These are phyloP conservation scores for Liriodendron chinense DNA, from an alignment of 164 flowering plant genomes.

Conservation along the genomic window DNA sequence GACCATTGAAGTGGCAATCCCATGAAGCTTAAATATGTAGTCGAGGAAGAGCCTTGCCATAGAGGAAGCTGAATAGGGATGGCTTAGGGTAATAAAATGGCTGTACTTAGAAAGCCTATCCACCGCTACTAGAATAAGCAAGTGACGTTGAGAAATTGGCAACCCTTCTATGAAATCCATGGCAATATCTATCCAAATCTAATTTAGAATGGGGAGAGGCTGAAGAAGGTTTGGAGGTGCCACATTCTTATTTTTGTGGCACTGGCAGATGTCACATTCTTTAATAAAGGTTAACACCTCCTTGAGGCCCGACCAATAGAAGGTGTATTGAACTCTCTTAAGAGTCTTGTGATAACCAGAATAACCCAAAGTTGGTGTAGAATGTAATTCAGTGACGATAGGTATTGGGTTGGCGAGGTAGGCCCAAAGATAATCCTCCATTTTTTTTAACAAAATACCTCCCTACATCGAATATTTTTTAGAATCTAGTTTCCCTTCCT, in stretches of 20 bases:
- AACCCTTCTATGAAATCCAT: conserved; percentile 16
- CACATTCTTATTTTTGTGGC: not conserved
- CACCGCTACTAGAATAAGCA: conserved; percentile 2
- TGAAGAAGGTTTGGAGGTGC: not conserved
- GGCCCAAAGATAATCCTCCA: too few relatives aligned
- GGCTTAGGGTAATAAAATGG: not conserved
- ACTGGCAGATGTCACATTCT: not conserved
- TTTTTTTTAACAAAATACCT: too few relatives aligned
- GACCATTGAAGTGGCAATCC: too few relatives aligned
- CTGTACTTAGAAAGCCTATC: conserved; percentile 6
- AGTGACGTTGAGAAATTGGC: not conserved
- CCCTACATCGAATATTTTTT: too few relatives aligned
- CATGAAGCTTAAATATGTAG: too few relatives aligned
- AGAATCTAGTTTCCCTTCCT: too few relatives aligned
- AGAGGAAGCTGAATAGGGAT: too few relatives aligned
- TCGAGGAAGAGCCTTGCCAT: not conserved
- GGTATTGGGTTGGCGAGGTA: too few relatives aligned
- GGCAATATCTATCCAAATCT: conserved; percentile 4
- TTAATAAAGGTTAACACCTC: not conserved
- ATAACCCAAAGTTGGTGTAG: not conserved
- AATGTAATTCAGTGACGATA: not conserved
- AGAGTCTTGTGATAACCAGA: not conserved
- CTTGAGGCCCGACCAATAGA: too few relatives aligned
- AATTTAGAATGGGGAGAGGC: conserved; percentile 4
- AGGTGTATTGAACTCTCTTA: too few relatives aligned